These are phyloP conservation scores for Podaxis rugospora DNA, from an alignment of 768 basidiomycete genomes.

Conservation along the genomic window DNA sequence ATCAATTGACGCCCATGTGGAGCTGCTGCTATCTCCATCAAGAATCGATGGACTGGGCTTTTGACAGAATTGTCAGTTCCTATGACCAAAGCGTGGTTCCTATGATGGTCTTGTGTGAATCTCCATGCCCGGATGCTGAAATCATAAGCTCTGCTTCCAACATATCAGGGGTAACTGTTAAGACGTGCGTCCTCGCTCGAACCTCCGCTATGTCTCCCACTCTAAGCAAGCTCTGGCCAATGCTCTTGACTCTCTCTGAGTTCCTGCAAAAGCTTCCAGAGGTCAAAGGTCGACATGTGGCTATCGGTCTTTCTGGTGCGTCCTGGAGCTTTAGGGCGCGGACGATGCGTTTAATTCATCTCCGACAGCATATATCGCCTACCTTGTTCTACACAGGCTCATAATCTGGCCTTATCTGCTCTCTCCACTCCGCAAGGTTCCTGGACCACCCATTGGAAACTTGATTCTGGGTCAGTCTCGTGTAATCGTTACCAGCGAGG, in stretches of 20 bases:
- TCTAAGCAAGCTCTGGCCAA: not conserved
- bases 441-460: constrained; percentile 24
- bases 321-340: not conserved
- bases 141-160: constrained; percentile 2
- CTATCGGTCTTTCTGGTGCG: not conserved
- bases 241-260: not conserved
- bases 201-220: not conserved
- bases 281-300: not conserved
- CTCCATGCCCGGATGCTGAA: not conserved
- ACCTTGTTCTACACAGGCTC: constrained; percentile 19
- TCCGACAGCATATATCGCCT: not conserved
- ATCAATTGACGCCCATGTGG: not conserved
- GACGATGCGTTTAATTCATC: not conserved
- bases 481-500: constrained; percentile 32
- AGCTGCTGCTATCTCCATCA: not conserved
- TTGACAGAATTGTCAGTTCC: not conserved
- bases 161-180: not conserved
- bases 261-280: not conserved
- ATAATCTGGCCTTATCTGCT: constrained; percentile 26
- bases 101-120: not conserved
- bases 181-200: not conserved
- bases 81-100: not conserved
- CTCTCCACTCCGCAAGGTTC: constrained; percentile 25
- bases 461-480: constrained; percentile 33
- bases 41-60: not conserved